Evolutionary conservation across 345 rosid species (phyloP), one percentile per base, ranked within the genome.

Genomic region (Linum trigynum): DNA sequence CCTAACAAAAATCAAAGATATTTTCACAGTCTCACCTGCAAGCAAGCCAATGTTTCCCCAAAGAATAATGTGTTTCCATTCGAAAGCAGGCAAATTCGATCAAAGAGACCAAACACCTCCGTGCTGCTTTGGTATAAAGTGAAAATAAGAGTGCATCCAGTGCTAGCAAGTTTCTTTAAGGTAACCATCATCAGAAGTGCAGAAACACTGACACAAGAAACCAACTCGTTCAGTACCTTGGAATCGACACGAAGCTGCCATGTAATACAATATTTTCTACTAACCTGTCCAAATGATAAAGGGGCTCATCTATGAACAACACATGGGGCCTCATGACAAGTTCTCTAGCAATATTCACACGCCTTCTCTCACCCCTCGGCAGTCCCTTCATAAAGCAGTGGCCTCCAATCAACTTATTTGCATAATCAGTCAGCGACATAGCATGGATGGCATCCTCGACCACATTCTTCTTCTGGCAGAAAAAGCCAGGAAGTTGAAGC

Each of bases 161-260:
- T 89, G 77, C 95, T 89, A 38, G 99, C 95, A 69, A 91, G 97
- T 79, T 95, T 95, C 84, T 82, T 95, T 62, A 95, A 75, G 5
- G 99, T 95, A 73, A 95, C 99, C 99, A 95, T 91, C 99, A 95
- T 95, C 76, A 95, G 83, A 70, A 95, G 86, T 7, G 99, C 97
- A 60, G 99, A 91, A 61, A 95, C 99, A 74, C 99, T 94, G 84
- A 48, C 53, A 48, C 11, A 48, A 48, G 53, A 48, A 48, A 48
- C 14, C 14, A 15, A 48, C 53, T 9, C 14, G 11, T 12, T 48
- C 14, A 48, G 53, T 48, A 48, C 14, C 9, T 48, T 9, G 53
- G 32, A 23, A 23, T 0, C 32, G 32, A 23, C 32, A 23, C 32
- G 1, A 23, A 23, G 32, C 32, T 23, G 32, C 32, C 45, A 41